Percentiles rank a stretch among this genome's conserved stretches.
phyloP scores from a whole-genome alignment of 2,329 filamentous ascomycete species.

The Huntiella moniliformis region DNA sequence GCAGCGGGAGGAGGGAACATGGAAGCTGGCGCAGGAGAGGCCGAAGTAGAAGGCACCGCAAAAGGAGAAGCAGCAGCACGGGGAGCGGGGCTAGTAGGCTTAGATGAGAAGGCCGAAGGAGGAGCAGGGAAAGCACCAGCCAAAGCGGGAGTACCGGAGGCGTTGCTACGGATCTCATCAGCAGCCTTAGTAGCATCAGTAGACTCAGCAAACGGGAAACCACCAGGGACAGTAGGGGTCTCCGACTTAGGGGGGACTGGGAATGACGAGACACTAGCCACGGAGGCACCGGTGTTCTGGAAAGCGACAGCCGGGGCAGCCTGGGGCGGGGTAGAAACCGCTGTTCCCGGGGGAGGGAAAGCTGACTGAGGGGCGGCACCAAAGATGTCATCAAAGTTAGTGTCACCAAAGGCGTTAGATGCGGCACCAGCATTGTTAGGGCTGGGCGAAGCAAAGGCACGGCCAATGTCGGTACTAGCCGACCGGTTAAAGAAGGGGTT shows the following conservation, averaged over 20 bases:
- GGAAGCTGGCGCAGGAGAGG: conserved; percentile 3
- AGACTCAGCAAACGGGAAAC: conserved; percentile 32
- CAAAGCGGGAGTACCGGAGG: conserved; percentile 16
- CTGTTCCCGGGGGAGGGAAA: conserved; percentile 26
- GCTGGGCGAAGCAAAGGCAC: conserved; percentile 27
- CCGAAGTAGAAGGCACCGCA: conserved; percentile 11
- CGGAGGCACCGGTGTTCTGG: conserved; percentile 36
- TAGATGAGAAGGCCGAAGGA: conserved; percentile 14
- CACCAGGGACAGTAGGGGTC: conserved; percentile 16
- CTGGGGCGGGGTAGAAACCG: conserved; percentile 36
- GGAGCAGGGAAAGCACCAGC: conserved; percentile 17
- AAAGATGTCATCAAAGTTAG: conserved; percentile 73
- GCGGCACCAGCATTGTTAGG: conserved; percentile 13
- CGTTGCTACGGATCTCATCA: conserved; percentile 8
- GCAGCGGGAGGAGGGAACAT: conserved; percentile 6
- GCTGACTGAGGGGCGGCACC: conserved; percentile 31
- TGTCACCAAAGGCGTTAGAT: conserved; percentile 33
- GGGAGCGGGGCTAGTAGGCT: conserved; percentile 9
- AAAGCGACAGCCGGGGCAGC: conserved; percentile 21
- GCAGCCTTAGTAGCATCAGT: conserved; percentile 34
- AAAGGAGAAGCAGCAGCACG: conserved; percentile 6
- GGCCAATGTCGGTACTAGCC: conserved; percentile 40
- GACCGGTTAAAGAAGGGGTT: conserved; percentile 85
- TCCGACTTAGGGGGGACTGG: conserved; percentile 4
- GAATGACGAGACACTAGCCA: conserved; percentile 15